These are phyloP conservation scores for Rhodotorula sp. DNA, from an alignment of 1,284 basidiomycete species.

Conservation along the genomic window DNA sequence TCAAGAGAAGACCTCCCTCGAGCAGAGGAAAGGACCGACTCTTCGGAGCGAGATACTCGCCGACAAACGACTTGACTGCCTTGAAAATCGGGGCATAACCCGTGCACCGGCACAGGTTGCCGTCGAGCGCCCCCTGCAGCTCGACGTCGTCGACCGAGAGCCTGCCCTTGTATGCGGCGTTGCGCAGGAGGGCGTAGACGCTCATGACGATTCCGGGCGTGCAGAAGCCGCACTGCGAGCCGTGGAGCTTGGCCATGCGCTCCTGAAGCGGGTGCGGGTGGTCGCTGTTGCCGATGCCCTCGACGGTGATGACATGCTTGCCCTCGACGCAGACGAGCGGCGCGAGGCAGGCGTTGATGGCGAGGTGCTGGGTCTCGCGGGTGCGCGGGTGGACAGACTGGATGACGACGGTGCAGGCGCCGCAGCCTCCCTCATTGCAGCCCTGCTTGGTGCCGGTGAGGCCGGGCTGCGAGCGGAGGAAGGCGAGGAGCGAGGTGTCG, in stretches of 20 bases:
- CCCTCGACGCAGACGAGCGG: constrained; percentile 50
- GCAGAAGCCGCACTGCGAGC: constrained; percentile 50
- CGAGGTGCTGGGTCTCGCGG: constrained; percentile 43
- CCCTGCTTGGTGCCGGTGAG: constrained; percentile 52
- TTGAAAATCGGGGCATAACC: constrained; percentile 44
- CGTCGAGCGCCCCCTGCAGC: constrained; percentile 50
- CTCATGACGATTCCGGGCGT: constrained; percentile 49
- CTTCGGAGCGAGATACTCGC: constrained; percentile 35
- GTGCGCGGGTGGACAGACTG: constrained; percentile 30
- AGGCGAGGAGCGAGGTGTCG: constrained; percentile 49
- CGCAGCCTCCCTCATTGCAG: constrained; percentile 50
- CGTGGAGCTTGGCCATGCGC: constrained; percentile 49
- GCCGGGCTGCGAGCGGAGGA: constrained; percentile 47
- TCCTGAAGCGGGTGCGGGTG: constrained; percentile 52
- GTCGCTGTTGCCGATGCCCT: constrained; percentile 48
- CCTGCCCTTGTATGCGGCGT: constrained; percentile 42
- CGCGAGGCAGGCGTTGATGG: constrained; percentile 52
- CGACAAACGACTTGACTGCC: constrained; percentile 45
- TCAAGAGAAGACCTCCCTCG: neutral
- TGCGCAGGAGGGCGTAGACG: constrained; percentile 50
- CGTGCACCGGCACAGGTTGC: constrained; percentile 50
- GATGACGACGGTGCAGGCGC: constrained; percentile 30
- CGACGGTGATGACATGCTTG: constrained; percentile 51
- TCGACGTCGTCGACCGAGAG: constrained; percentile 49
- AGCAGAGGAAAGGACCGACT: neutral